Evolutionary conservation across 1,284 basidiomycete genomes (phyloP), one percentile per base, ranked within the genome.

Genomic region (Tremellales sp.): DNA sequence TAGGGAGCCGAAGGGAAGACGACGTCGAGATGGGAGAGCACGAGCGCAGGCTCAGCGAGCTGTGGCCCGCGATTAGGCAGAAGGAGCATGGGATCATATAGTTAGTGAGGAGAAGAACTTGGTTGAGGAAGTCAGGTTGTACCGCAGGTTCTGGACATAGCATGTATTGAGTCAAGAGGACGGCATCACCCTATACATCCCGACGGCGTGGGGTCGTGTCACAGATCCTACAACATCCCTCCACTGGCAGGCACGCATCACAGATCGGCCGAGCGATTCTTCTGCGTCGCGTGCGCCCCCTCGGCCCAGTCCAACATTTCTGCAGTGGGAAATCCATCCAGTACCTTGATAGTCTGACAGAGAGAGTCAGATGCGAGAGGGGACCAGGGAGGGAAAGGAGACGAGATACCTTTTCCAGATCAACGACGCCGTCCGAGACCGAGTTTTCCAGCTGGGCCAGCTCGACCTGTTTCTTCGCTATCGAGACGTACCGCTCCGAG

Each of bases 271-370:
- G 14, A 25, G 37, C 8, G 27, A 24, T 9, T 57, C 50, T n/a
- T n/a, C n/a, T n/a, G n/a, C n/a, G n/a, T n/a, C n/a, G n/a, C n/a
- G n/a, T n/a, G n/a, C n/a, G n/a, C n/a, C n/a, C n/a, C n/a, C 40
- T 72, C 70, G 43, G 61, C 64, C 71, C 71, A 73, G 9, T 50
- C 36, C 40, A 61, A 51, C 68, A 72, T 71, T 24, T 65, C 58
- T 10, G 66, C 57, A 1, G 50, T 57, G 7, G 71, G 71, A 48
- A 69, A 60, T n/a, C 53, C 56, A 6, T 68, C 54, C 32, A 73
- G 50, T 1, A 64, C 44, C 40, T 63, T 49, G 47, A 70, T 66
- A 9, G 71, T 65, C 71, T 73, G 48, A 9, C 5, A 19, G 28
- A 33, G 29, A 18, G 27, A 38, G 2, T 22, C 24, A 16, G 14